Percentiles rank a stretch among this genome's conserved stretches.
phyloP scores from a whole-genome alignment of 192 early-diverging fungal genomes.

The Umbelopsis sp. region DNA sequence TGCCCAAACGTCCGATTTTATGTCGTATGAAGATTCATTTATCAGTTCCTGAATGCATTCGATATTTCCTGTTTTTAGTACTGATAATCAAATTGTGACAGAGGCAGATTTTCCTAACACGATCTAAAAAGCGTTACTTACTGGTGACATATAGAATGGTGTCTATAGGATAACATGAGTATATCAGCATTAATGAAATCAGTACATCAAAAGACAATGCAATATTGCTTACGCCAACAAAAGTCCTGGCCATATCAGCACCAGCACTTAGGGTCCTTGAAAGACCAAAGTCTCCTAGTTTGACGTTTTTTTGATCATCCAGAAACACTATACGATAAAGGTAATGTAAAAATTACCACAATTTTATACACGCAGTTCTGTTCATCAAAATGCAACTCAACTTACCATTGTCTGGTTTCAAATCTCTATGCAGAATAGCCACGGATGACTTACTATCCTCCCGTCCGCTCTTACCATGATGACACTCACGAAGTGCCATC shows the following conservation, averaged over 20 bases:
- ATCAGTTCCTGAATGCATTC: slow-evolving; percentile 57
- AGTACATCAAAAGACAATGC: neutral
- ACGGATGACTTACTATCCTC: slow-evolving; percentile 37
- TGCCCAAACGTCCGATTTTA: slow-evolving; percentile 77
- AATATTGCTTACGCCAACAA: slow-evolving; percentile 62
- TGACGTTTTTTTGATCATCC: slow-evolving; percentile 65
- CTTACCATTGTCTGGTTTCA: slow-evolving; percentile 75
- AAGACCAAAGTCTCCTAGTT: slow-evolving; percentile 79
- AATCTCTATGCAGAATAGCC: slow-evolving; percentile 68
- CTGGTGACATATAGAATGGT: slow-evolving; percentile 81
- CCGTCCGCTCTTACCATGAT: slow-evolving; percentile 45
- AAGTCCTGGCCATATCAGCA: slow-evolving; percentile 70
- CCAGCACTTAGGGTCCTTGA: slow-evolving; percentile 64
- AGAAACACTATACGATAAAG: slow-evolving; percentile 57
- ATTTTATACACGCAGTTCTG: too few species aligned
- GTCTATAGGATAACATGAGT: slow-evolving; percentile 37
- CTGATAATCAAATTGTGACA: too few species aligned
- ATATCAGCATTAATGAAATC: neutral
- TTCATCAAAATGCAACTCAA: neutral
- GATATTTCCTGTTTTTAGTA: neutral
- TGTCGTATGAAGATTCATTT: slow-evolving; percentile 65
- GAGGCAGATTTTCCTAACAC: neutral
- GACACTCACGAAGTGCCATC: slow-evolving; percentile 70
- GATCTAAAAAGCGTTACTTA: slow-evolving; percentile 30
- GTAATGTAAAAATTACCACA: neutral